Evolutionary conservation across 805 yeast genomes (phyloP), one percentile per base, ranked within the genome.

Genomic region (Nakazawaea populi): DNA sequence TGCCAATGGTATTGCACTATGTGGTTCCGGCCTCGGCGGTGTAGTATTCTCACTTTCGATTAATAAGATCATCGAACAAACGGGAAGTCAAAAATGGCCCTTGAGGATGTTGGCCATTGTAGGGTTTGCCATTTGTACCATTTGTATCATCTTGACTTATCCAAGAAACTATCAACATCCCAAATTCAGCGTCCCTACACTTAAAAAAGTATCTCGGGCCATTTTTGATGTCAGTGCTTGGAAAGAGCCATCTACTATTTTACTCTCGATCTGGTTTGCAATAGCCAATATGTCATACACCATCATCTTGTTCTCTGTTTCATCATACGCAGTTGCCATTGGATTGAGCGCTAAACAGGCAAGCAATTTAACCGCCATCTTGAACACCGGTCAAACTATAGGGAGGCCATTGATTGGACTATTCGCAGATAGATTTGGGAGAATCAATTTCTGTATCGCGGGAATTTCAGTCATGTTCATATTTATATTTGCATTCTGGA

Each of bases 341-440:
- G 90, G 89, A 0, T 58, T 72, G 43, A 54, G 75, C 0, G 51
- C 67, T 6, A 60, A 65, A 31, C 71, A 77, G 48, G 80, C 77
- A 27, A 69, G 80, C 11, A 64, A 67, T 30, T 56, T 74, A 40
- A 72, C 78, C 4, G 79, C 80, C 1, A 64, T 73, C 8, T 59
- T 77, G 50, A 77, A 76, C 54, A 70, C 73, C 6, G 70, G 73
- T 0, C 84, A 79, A 57, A 65, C 71, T 4, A 52, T 77, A 14
- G 84, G 83, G 6, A 67, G 84, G 57, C 80, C 82, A 4, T 5
- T 59, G 5, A 69, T 77, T 56, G 84, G 83, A 0, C 54, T 66
- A 2, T 36, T 67, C 1, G 75, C 77, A 48, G 82, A 77, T 52
- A 64, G 61, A 38, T 59, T 64, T 46, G 84, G 84, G 1, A 66